These are phyloP conservation scores for Chaetomium sp. DNA, from an alignment of 2,329 filamentous ascomycete genomes.

Conservation along the genomic window DNA sequence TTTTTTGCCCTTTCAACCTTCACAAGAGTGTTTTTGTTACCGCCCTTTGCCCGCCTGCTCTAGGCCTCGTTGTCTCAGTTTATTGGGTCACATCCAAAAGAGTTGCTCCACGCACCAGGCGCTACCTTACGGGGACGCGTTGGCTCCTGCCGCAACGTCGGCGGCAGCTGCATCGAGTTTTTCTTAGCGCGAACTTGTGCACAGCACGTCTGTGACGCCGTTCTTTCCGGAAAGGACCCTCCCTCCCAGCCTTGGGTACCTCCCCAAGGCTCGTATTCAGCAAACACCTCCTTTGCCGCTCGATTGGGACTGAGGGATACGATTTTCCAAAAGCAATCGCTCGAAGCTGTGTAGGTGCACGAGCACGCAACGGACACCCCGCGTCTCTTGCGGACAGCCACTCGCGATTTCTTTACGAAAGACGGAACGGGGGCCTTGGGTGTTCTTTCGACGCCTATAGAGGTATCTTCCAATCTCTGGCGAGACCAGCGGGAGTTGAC, in stretches of 20 bases:
- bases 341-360: no score
- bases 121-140: no score
- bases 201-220: neutral
- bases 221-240: conserved; percentile 5
- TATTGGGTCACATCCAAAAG: neutral
- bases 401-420: no score
- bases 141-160: no score
- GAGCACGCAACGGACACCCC: no score
- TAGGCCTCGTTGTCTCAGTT: neutral
- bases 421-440: no score
- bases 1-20: neutral
- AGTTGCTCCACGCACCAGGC: neutral
- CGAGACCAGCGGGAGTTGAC: neutral
- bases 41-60: neutral
- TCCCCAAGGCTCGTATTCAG: conserved; percentile 16
- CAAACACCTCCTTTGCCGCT: conserved; percentile 4
- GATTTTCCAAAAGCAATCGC: no score
- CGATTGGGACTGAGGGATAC: neutral
- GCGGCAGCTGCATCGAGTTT: neutral
- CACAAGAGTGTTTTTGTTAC: neutral
- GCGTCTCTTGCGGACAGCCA: no score
- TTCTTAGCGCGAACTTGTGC: conserved; percentile 13
- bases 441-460: no score
- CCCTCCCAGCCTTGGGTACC: conserved; percentile 6
- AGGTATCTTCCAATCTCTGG: no score